phyloP scores from a whole-genome alignment of 306 rosid genomes.

The Sindora glabra region DNA sequence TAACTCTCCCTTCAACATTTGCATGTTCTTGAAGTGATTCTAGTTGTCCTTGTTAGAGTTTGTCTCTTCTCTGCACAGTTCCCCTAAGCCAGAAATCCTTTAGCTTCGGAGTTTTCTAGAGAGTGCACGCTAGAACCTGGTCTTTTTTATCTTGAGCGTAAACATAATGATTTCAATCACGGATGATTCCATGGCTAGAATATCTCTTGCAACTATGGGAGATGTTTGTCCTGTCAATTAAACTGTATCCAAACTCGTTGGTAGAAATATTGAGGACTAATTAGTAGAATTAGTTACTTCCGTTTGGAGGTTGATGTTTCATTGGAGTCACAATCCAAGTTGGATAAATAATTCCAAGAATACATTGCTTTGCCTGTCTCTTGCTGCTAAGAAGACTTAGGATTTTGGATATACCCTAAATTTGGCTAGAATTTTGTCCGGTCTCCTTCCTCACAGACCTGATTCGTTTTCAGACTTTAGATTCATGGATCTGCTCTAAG shows the following conservation, averaged over 20 bases:
- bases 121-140: not conserved
- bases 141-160: not conserved
- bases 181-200: not conserved
- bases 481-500: not conserved
- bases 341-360: no score
- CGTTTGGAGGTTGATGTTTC: no score
- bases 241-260: not conserved
- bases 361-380: no score
- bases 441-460: not conserved
- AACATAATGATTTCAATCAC: not conserved
- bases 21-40: not conserved
- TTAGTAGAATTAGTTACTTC: no score
- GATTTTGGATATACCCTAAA: no score
- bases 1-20: not conserved
- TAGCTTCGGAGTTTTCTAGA: not conserved
- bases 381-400: no score
- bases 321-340: no score
- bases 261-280: no score
- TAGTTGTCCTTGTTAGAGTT: not conserved
- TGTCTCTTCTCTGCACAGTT: not conserved
- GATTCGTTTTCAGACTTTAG: not conserved
- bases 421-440: no score
- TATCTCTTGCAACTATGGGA: not conserved
- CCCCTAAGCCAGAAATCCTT: not conserved
- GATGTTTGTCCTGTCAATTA: not conserved